Evolutionary conservation across 2,329 filamentous ascomycete genomes (phyloP).

Genomic region (Parastagonospora nodorum): DNA sequence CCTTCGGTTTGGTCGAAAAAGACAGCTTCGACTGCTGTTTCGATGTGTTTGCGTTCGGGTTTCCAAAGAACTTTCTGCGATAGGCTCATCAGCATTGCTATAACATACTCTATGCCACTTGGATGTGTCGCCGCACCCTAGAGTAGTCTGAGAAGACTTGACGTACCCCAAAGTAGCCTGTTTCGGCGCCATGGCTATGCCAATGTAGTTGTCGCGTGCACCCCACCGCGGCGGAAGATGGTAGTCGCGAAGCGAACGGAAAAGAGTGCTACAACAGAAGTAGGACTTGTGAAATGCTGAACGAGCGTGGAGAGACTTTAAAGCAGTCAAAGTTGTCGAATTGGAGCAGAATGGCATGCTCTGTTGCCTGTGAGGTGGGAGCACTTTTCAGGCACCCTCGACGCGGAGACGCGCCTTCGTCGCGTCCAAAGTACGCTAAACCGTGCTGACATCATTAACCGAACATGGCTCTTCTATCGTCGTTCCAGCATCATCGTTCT

Average conservation of each 20-base stretch:
- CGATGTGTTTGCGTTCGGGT: constrained; percentile 63
- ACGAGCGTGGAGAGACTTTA: constrained; percentile 6
- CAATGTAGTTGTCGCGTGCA: constrained; percentile 11
- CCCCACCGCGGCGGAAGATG: constrained; percentile 6
- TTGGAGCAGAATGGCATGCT: constrained; percentile 40
- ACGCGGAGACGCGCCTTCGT: constrained; percentile 34
- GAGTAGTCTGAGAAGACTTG: constrained; percentile 71
- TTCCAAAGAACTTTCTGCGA: constrained; percentile 82
- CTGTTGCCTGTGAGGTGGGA: constrained; percentile 20
- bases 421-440: constrained; percentile 28
- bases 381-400: constrained; percentile 20
- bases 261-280: background rate
- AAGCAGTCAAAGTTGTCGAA: constrained; percentile 24
- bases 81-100: constrained; percentile 10
- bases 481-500: constrained; percentile 11
- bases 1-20: constrained; percentile 63
- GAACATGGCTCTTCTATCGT: constrained; percentile 6
- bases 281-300: background rate
- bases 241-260: constrained; percentile 8
- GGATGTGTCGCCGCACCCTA: constrained; percentile 63
- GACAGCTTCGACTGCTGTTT: constrained; percentile 79
- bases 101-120: background rate
- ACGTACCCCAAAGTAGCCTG: constrained; percentile 92
- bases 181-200: constrained; percentile 59
- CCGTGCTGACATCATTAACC: constrained; percentile 41